Conservation (phyloP, 176 grass and related monocot genomes). For the Puccinellia tenuiflora region DNA sequence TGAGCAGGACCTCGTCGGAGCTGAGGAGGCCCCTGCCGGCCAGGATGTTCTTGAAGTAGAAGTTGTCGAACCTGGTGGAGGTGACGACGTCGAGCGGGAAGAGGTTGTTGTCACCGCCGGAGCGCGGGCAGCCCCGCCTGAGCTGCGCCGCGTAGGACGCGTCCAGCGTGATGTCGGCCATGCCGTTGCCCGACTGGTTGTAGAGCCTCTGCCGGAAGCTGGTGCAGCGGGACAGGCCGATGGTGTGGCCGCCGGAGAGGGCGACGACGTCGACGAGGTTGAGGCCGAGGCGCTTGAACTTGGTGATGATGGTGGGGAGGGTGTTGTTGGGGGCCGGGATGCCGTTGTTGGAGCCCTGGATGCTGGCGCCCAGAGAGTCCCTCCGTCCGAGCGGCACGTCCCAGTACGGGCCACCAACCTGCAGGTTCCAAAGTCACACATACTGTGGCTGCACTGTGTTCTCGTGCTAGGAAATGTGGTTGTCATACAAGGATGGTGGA, state of each 20-base stretch:
- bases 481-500: conserved; percentile 25
- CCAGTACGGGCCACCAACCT: conserved; percentile 85
- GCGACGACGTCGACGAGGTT: conserved; percentile 73
- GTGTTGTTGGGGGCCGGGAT: conserved; percentile 90
- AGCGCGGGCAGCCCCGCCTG: conserved; percentile 56
- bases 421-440: neutral
- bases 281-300: conserved; percentile 76
- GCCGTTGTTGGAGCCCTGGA: conserved; percentile 77
- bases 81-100: conserved; percentile 58
- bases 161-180: conserved; percentile 59
- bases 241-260: conserved; percentile 77
- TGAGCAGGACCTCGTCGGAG: conserved; percentile 79
- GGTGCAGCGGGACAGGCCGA: conserved; percentile 69
- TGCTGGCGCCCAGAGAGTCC: conserved; percentile 63
- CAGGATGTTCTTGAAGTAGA: conserved; percentile 75
- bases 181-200: conserved; percentile 69
- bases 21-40: conserved; percentile 65
- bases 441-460: neutral
- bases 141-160: conserved; percentile 40
- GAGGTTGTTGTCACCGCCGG: conserved; percentile 77
- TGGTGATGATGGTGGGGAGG: conserved; percentile 73
- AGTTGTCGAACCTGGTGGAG: conserved; percentile 76
- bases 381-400: conserved; percentile 72
- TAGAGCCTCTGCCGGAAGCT: conserved; percentile 91
- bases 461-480: neutral